phyloP scores from a whole-genome alignment of 257 asterid species.

The Gentiana straminea region DNA sequence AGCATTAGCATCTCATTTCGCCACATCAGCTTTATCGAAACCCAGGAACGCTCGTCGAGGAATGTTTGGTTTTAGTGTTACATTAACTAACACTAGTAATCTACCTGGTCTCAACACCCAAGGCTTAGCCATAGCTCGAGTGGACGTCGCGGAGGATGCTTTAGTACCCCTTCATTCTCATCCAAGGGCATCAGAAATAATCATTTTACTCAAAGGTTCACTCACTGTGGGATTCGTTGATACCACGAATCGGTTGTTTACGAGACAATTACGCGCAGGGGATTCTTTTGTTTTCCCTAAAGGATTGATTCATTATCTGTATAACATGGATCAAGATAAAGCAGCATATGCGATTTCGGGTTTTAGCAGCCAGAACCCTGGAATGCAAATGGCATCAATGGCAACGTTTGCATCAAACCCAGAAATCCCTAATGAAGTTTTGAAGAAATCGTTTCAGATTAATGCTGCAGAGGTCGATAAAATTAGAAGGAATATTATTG shows the following conservation, averaged over 20 bases:
- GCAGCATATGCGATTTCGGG: slow-evolving; percentile 35
- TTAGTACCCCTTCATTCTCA: slow-evolving; percentile 60
- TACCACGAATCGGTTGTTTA: slow-evolving; percentile 24
- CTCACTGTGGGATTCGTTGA: slow-evolving; percentile 53
- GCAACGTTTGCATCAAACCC: slow-evolving; percentile 23
- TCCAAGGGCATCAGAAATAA: slow-evolving; percentile 59
- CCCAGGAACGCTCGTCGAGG: slow-evolving; percentile 22
- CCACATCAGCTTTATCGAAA: slow-evolving; percentile 40
- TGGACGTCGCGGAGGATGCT: slow-evolving; percentile 32
- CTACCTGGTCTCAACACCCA: slow-evolving; percentile 46
- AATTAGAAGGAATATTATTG: slow-evolving; percentile 32
- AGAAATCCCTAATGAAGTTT: slow-evolving; percentile 24
- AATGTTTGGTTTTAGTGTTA: slow-evolving; percentile 29
- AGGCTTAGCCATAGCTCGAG: slow-evolving; percentile 49
- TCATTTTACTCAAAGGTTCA: slow-evolving; percentile 45
- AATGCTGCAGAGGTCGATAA: slow-evolving; percentile 28
- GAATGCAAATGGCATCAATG: slow-evolving; percentile 29
- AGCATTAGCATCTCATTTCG: slow-evolving; percentile 35
- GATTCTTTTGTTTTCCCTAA: slow-evolving; percentile 57
- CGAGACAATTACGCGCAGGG: slow-evolving; percentile 30
- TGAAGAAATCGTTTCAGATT: slow-evolving; percentile 29
- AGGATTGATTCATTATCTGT: slow-evolving; percentile 39
- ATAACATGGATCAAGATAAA: slow-evolving; percentile 20
- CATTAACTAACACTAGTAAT: slow-evolving; percentile 22
- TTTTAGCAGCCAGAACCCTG: slow-evolving; percentile 54